Base-by-base conservation (phyloP, 2,329 filamentous ascomycete genomes). In the Stemphylium lycopersici region DNA sequence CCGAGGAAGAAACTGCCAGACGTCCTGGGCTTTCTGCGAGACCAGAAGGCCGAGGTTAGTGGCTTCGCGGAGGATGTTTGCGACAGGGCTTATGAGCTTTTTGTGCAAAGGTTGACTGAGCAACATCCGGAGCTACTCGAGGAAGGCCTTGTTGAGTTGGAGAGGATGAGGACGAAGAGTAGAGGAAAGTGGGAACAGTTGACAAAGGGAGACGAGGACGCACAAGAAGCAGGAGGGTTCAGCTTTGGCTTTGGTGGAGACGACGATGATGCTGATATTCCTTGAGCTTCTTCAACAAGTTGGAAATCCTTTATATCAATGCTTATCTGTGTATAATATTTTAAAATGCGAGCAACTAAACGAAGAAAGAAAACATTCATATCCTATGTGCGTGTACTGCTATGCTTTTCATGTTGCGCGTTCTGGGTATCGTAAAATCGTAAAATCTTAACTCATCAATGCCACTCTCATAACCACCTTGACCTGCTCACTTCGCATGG, bases 41-140 rank as follows among this genome's bases (percentile, higher is more conserved):
- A 96, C 71, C 92, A 91, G 74, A 78, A 89, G 2, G 89, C 93
- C 54, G 92, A 96, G 70, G 87, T 97, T 2, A 95, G 90, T 20
- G 93, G 95, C 0, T 98, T 98, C 71, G 84, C 83, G 43, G 85
- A 85, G 29, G 83, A 87, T 12, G 81, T 96, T 2, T 77, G 79
- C 6, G 87, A 93, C 72, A 88, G 91, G 1, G 72, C 73, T 0
- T 96, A 89, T 73, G 81, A 82, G 6, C 79, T 92, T 3, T 97
- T 98, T 71, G 81, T 89, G 3, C 81, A 87, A 49, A 83, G 87
- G 32, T 82, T 98, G 70, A 75, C 77, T 47, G 80, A 83, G 47
- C 73, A 79, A 22, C 81, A 90, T 63, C 88, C 91, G 0, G 84
- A 87, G 0, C 70, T 92, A n/a, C 76, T 81, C 20, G 80, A 86